Percentiles rank a stretch among this genome's conserved stretches.
Evolutionary conservation across 148 eudicot genomes (phyloP).

Genomic region (Fagopyrum homotropicum): DNA sequence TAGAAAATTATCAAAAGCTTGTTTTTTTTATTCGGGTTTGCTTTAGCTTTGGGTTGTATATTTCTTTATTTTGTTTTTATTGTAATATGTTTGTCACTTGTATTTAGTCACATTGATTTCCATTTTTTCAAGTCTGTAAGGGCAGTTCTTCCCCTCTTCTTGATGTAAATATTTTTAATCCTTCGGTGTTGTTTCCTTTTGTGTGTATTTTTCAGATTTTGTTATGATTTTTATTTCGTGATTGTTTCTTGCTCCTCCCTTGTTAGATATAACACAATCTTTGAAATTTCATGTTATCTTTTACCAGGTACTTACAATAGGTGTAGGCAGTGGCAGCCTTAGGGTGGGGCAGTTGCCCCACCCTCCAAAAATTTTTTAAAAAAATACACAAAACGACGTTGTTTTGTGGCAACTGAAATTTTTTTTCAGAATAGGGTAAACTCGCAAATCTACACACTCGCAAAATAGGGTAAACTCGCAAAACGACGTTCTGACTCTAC

Average conservation of each 20-base stretch:
- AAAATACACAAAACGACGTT: too few species aligned
- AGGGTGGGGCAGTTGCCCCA: too few species aligned
- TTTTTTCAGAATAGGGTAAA: too few species aligned
- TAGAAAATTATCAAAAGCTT: too few species aligned
- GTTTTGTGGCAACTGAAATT: too few species aligned
- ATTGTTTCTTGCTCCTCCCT: neutral
- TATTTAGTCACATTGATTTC: neutral
- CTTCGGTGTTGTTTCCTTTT: neutral
- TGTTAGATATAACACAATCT: neutral
- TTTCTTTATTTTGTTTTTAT: neutral
- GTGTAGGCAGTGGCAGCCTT: slow-evolving; percentile 33
- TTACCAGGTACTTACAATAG: slow-evolving; percentile 81
- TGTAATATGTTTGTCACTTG: neutral
- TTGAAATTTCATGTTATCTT: neutral
- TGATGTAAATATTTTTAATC: neutral
- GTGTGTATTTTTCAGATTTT: neutral
- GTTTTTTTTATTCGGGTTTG: neutral
- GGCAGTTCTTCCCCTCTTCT: neutral
- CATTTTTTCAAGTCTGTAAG: neutral
- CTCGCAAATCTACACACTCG: too few species aligned
- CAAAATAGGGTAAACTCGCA: too few species aligned
- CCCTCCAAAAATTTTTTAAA: too few species aligned
- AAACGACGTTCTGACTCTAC: too few species aligned
- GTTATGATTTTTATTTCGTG: neutral
- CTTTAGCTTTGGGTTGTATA: neutral